Evolutionary conservation across 1,139 yeast species (phyloP).

Genomic region (Tardiomyces depauwii): DNA sequence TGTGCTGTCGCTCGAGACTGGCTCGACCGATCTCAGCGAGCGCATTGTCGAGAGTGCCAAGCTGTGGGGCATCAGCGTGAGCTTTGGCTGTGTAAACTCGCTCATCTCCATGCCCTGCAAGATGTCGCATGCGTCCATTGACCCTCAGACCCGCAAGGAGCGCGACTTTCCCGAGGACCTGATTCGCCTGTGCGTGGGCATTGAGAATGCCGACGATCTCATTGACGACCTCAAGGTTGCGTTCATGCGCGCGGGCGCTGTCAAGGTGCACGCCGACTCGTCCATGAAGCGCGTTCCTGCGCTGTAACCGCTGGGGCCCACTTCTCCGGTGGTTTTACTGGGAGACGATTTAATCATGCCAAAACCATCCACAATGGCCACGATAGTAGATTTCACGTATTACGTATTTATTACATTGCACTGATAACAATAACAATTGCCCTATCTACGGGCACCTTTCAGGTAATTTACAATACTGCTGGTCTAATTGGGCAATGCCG

Average conservation of each 20-base stretch:
- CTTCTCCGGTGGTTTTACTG: no score
- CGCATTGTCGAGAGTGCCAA: slow-evolving; percentile 64
- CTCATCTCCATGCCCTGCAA: slow-evolving; percentile 85
- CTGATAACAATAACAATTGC: no score
- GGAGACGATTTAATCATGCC: no score
- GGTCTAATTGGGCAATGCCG: no score
- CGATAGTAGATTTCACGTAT: no score
- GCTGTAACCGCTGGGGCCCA: background rate
- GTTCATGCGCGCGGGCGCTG: slow-evolving; percentile 52
- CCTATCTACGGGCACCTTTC: no score
- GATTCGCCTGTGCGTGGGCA: slow-evolving; percentile 81
- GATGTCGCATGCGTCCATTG: slow-evolving; percentile 96
- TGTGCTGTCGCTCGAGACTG: slow-evolving; percentile 82
- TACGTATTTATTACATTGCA: no score
- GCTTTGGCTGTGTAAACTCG: slow-evolving; percentile 91
- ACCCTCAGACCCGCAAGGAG: slow-evolving; percentile 73
- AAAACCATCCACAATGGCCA: no score
- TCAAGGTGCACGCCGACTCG: slow-evolving; percentile 21
- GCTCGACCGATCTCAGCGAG: slow-evolving; percentile 54
- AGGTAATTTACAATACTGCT: no score
- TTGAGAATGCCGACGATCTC: slow-evolving; percentile 51
- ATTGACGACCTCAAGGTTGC: slow-evolving; percentile 68
- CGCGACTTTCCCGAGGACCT: slow-evolving; percentile 88
- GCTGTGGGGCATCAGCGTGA: slow-evolving; percentile 81
- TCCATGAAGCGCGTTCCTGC: background rate